A percentile compares a stretch with the other conserved stretches of the same genome.
Evolutionary conservation across 2,329 filamentous ascomycete species (phyloP).

Genomic region (Talaromyces sp.): DNA sequence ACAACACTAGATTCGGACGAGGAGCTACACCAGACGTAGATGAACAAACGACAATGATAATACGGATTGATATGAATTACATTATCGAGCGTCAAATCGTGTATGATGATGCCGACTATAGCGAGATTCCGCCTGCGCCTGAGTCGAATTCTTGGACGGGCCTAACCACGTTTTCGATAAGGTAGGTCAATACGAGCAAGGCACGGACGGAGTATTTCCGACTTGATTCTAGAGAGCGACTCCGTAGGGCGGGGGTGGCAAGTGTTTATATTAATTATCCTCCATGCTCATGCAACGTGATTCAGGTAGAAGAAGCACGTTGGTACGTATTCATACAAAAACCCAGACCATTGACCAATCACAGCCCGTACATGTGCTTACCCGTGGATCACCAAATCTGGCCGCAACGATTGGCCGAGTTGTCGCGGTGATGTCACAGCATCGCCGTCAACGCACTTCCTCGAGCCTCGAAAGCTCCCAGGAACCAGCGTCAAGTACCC

Average conservation of each 20-base stretch:
- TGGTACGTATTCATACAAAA: no score
- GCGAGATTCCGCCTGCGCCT: no score
- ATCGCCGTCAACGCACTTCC: background rate
- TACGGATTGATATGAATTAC: no score
- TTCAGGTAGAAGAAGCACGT: background rate
- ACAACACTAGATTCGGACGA: no score
- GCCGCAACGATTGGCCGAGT: background rate
- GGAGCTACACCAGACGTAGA: no score
- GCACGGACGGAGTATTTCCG: background rate
- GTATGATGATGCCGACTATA: no score
- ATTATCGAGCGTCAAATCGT: no score
- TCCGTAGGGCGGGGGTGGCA: background rate
- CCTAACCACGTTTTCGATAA: background rate
- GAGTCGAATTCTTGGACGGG: no score
- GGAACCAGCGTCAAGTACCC: background rate
- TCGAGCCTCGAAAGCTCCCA: background rate
- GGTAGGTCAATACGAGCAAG: background rate
- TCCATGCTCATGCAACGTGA: background rate
- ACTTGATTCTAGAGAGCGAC: background rate
- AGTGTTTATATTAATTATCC: background rate
- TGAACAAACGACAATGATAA: no score
- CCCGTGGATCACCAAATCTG: background rate
- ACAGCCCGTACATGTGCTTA: background rate
- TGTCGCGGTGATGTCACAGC: background rate
- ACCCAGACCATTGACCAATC: background rate